phyloP scores from a whole-genome alignment of 805 yeast genomes.

The Cyberlindnera americana region DNA sequence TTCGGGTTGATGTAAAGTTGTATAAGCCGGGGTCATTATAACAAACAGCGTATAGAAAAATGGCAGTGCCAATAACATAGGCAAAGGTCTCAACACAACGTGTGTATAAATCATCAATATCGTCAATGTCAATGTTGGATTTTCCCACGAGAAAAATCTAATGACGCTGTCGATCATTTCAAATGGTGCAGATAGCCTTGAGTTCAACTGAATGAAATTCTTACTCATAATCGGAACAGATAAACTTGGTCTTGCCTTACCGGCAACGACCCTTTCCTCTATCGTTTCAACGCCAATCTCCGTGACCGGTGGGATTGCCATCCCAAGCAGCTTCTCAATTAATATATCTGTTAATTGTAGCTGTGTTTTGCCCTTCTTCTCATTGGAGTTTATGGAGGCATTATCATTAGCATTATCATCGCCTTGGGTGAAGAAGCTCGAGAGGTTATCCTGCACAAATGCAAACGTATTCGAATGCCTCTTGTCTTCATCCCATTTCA shows the following conservation, averaged over 20 bases:
- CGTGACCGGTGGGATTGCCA: conserved; percentile 67
- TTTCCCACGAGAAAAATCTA: conserved; percentile 58
- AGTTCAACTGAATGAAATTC: conserved; percentile 59
- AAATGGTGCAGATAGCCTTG: conserved; percentile 60
- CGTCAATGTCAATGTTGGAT: conserved; percentile 59
- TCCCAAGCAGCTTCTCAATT: conserved; percentile 64
- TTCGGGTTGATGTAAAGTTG: conserved; percentile 62
- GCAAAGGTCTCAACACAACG: conserved; percentile 57
- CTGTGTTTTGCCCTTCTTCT: conserved; percentile 9
- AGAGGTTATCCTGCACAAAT: conserved; percentile 18
- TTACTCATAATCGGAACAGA: conserved; percentile 68
- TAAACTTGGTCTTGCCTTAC: conserved; percentile 62
- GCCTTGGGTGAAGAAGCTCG: conserved; percentile 10
- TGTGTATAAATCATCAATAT: conserved; percentile 48
- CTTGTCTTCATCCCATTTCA: conserved; percentile 27
- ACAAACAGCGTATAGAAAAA: conserved; percentile 48
- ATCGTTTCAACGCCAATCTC: conserved; percentile 42
- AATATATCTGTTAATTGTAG: conserved; percentile 57
- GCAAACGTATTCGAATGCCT: conserved; percentile 12
- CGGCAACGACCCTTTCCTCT: conserved; percentile 53
- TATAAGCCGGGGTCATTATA: conserved; percentile 66
- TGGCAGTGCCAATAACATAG: conserved; percentile 50
- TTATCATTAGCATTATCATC: background rate
- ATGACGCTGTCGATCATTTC: conserved; percentile 55
- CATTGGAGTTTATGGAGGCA: conserved; percentile 8